Conservation (phyloP, 805 yeast species). For the Ogataea populi-albae region DNA sequence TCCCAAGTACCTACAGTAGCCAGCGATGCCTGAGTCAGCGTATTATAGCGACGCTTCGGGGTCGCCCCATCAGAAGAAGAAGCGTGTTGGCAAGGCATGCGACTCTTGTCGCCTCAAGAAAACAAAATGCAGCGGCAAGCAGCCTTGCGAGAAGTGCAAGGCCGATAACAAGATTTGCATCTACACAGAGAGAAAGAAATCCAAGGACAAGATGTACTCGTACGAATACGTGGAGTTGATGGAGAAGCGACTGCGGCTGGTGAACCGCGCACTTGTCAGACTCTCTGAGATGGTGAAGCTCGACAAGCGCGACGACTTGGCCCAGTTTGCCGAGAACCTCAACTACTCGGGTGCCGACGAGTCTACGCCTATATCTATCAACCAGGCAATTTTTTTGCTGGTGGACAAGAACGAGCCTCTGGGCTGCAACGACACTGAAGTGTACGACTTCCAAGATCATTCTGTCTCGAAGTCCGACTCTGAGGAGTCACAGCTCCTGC, state of each 20-base stretch:
- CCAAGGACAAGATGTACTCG: constrained; percentile 55
- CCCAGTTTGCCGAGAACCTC: constrained; percentile 12
- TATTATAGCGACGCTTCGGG: too few relatives aligned
- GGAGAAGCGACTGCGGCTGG: constrained; percentile 53
- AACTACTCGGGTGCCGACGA: constrained; percentile 19
- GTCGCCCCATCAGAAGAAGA: constrained; percentile 34
- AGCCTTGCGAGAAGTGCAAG: constrained; percentile 56
- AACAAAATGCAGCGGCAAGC: constrained; percentile 61
- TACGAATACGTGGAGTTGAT: constrained; percentile 60
- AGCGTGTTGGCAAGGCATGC: constrained; percentile 63
- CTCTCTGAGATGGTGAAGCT: constrained; percentile 29
- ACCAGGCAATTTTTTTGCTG: constrained; percentile 44
- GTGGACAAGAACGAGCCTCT: constrained; percentile 39
- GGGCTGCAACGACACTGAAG: constrained; percentile 36
- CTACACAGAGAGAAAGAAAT: constrained; percentile 53
- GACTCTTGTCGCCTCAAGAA: constrained; percentile 61
- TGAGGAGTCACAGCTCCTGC: too few relatives aligned
- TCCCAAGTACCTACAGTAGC: too few relatives aligned
- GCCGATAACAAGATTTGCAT: constrained; percentile 58
- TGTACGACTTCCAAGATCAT: too few relatives aligned
- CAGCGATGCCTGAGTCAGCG: neutral
- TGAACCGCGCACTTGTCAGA: constrained; percentile 49
- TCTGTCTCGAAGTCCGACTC: constrained; percentile 1
- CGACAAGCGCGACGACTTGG: constrained; percentile 11
- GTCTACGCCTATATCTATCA: constrained; percentile 37